A percentile compares a stretch with the other conserved stretches of the same genome.
phyloP scores from a whole-genome alignment of 2,329 filamentous ascomycete genomes.

The Diaporthe citri region DNA sequence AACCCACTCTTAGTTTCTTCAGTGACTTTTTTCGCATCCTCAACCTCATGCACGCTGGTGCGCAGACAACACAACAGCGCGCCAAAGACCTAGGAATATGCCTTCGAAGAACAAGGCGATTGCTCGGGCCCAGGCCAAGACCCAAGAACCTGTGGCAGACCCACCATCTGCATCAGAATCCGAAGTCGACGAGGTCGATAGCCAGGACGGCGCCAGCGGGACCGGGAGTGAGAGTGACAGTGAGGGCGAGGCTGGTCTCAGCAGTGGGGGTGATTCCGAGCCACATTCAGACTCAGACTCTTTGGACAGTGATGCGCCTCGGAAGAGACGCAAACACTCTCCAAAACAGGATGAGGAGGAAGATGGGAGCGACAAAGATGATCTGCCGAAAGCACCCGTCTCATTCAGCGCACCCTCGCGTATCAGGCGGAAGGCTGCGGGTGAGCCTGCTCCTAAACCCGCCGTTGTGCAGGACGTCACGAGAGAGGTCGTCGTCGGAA shows the following conservation, averaged over 20 bases:
- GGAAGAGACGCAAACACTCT: slow-evolving; percentile 58
- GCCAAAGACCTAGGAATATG: slow-evolving; percentile 19
- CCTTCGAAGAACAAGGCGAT: slow-evolving; percentile 31
- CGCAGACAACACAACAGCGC: neutral
- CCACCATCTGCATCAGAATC: slow-evolving; percentile 22
- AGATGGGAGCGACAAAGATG: slow-evolving; percentile 49
- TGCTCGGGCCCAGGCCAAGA: slow-evolving; percentile 8
- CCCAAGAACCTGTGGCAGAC: neutral
- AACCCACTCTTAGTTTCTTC: slow-evolving; percentile 15
- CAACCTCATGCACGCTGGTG: neutral
- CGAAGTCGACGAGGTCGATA: neutral
- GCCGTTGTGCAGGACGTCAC: slow-evolving; percentile 32
- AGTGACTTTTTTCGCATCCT: slow-evolving; percentile 21
- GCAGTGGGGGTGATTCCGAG: slow-evolving; percentile 9
- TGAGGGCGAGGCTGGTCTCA: slow-evolving; percentile 43
- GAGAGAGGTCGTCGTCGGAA: slow-evolving; percentile 49
- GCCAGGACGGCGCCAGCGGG: slow-evolving; percentile 29
- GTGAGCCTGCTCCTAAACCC: slow-evolving; percentile 24
- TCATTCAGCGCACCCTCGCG: slow-evolving; percentile 65
- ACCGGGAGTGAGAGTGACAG: slow-evolving; percentile 40
- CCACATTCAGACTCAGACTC: slow-evolving; percentile 65
- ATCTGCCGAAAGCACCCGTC: slow-evolving; percentile 45
- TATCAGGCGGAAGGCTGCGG: slow-evolving; percentile 56
- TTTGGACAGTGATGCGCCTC: slow-evolving; percentile 54
- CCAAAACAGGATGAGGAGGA: slow-evolving; percentile 45